phyloP scores from a whole-genome alignment of 257 asterid species.

The Oldenlandia corymbosa region DNA sequence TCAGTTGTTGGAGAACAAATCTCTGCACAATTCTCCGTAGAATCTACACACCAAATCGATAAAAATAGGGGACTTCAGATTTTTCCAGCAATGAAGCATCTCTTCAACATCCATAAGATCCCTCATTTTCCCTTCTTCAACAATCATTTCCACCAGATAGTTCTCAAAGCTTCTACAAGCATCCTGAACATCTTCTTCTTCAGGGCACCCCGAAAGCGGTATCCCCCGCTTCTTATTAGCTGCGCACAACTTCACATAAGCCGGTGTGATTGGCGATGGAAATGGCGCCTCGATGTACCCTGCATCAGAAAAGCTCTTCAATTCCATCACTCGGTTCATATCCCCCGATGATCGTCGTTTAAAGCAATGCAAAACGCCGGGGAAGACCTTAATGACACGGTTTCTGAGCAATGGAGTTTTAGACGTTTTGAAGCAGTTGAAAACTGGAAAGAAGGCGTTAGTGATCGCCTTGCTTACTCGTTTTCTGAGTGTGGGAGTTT shows the following conservation, averaged over 20 bases:
- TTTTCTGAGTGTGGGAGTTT: conserved; percentile 4
- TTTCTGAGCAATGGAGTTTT: too few species aligned
- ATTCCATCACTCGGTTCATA: conserved; percentile 34
- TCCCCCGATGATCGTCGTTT: conserved; percentile 22
- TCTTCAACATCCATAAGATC: conserved; percentile 69
- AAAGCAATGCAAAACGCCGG: conserved; percentile 21
- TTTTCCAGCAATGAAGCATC: conserved; percentile 61
- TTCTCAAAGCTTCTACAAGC: conserved; percentile 72
- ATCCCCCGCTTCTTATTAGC: conserved; percentile 5
- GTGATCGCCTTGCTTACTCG: too few species aligned
- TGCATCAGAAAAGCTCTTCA: conserved; percentile 46
- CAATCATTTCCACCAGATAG: conserved; percentile 59
- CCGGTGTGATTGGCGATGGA: conserved; percentile 72
- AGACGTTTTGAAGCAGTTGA: too few species aligned
- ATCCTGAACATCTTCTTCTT: conserved; percentile 46
- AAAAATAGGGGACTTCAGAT: conserved; percentile 48
- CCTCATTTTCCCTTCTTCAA: conserved; percentile 56
- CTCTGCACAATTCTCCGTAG: conserved; percentile 65
- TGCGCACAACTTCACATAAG: conserved; percentile 35
- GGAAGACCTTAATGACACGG: conserved; percentile 14
- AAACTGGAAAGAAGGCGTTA: too few species aligned
- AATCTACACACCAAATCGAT: conserved; percentile 59
- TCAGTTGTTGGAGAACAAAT: conserved; percentile 41
- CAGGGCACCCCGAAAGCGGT: conserved; percentile 13
- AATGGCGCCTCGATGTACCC: conserved; percentile 40